A percentile compares a stretch with the other conserved stretches of the same genome.
phyloP scores from a whole-genome alignment of 2,329 filamentous ascomycete genomes.

The Pseudogymnoascus sp. region DNA sequence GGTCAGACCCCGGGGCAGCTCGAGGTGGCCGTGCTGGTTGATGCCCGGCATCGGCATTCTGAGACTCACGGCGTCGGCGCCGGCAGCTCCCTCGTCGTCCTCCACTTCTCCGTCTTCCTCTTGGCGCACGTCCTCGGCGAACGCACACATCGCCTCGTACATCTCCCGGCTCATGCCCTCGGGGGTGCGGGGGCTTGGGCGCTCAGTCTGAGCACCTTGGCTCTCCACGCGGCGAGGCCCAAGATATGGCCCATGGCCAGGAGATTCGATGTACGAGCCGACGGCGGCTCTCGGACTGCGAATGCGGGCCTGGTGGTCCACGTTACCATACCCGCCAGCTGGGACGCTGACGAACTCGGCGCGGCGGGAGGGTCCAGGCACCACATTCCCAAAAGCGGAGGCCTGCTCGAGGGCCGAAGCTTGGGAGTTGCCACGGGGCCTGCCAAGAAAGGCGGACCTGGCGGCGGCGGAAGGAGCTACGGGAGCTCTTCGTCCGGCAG shows the following conservation, averaged over 20 bases:
- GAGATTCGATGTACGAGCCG: not conserved
- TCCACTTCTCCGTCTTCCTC: not conserved
- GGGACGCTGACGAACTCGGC: not conserved
- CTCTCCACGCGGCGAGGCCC: not conserved
- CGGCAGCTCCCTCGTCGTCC: not conserved
- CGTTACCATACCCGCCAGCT: not conserved
- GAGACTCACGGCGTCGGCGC: not conserved
- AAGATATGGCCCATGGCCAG: not conserved
- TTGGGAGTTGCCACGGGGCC: not conserved
- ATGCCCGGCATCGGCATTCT: not conserved
- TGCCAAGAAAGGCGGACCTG: not conserved
- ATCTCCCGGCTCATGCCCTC: conserved; percentile 5
- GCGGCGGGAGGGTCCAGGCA: not conserved
- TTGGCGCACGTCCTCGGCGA: conserved; percentile 5
- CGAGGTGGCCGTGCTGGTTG: not conserved
- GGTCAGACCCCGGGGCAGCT: not conserved
- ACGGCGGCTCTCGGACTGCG: not conserved
- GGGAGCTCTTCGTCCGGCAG: not conserved
- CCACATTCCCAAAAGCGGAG: not conserved
- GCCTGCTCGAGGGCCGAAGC: not conserved
- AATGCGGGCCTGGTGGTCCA: not conserved
- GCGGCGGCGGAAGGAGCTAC: not conserved
- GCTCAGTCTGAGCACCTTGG: not conserved
- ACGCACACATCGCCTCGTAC: conserved; percentile 6
- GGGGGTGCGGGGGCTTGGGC: not conserved